phyloP scores from a whole-genome alignment of 768 basidiomycete species.

The Pisolithus marmoratus region DNA sequence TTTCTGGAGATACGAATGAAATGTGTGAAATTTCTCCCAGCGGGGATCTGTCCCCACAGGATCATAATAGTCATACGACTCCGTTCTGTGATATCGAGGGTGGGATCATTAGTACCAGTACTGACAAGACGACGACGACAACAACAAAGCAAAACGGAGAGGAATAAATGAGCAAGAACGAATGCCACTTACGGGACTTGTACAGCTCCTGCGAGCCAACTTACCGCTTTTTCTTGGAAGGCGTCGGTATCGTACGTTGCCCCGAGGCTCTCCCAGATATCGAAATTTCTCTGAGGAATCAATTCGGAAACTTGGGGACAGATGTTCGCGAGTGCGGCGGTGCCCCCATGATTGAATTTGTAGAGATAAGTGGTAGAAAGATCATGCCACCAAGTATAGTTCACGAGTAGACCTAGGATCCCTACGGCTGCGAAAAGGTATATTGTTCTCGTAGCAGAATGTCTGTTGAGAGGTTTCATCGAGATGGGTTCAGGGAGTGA shows the following conservation, averaged over 20 bases:
- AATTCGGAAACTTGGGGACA: slow-evolving; percentile 34
- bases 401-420: too few relatives aligned
- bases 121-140: too few relatives aligned
- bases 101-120: background rate
- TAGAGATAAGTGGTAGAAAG: too few relatives aligned
- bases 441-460: too few relatives aligned
- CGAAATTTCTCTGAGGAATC: slow-evolving; percentile 28
- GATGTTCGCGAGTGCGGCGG: slow-evolving; percentile 1
- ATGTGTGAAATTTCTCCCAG: slow-evolving; percentile 48
- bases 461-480: too few relatives aligned
- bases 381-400: too few relatives aligned
- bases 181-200: slow-evolving; percentile 33
- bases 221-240: slow-evolving; percentile 30
- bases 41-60: slow-evolving; percentile 44
- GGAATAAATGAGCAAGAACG: too few relatives aligned
- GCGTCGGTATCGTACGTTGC: slow-evolving; percentile 26
- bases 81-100: slow-evolving; percentile 35
- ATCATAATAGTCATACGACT: slow-evolving; percentile 42
- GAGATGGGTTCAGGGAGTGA: too few relatives aligned
- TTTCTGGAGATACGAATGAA: slow-evolving; percentile 49
- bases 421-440: too few relatives aligned
- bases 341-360: too few relatives aligned
- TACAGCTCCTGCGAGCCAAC: slow-evolving; percentile 36
- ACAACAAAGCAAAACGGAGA: too few relatives aligned
- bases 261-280: slow-evolving; percentile 29